A percentile compares a stretch with the other conserved stretches of the same genome.
These are phyloP conservation scores for Clonostachys solani DNA, from an alignment of 2,329 filamentous ascomycete genomes.

Conservation along the genomic window DNA sequence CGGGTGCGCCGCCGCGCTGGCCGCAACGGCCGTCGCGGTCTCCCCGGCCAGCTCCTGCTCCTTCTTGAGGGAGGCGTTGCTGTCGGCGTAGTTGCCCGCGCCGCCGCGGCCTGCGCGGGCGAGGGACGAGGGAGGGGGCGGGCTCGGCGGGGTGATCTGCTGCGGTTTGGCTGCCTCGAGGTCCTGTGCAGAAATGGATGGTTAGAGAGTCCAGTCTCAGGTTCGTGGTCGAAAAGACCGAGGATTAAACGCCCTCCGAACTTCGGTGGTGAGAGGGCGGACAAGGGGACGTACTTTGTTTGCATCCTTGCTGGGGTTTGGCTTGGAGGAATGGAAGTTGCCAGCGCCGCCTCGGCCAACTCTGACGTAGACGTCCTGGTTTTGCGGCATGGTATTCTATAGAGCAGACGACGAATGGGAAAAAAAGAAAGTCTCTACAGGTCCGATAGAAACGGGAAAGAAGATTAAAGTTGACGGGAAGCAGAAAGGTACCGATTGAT, in stretches of 20 bases:
- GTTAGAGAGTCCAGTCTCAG: not conserved
- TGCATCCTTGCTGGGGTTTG: constrained; percentile 35
- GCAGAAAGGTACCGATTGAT: too few species aligned
- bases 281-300: constrained; percentile 16
- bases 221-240: too few species aligned
- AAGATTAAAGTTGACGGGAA: too few species aligned
- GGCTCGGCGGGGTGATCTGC: not conserved
- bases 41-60: constrained; percentile 1
- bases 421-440: too few species aligned
- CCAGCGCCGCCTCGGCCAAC: constrained; percentile 61
- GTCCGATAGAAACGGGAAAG: too few species aligned
- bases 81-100: constrained; percentile 53
- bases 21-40: not conserved
- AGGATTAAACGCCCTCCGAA: too few species aligned
- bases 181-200: not conserved
- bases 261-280: not conserved
- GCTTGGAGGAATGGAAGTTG: constrained; percentile 53
- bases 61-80: not conserved
- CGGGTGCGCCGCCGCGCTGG: constrained; percentile 1
- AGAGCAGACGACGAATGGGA: too few species aligned
- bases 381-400: constrained; percentile 1
- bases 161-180: not conserved
- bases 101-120: constrained; percentile 51
- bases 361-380: constrained; percentile 39
- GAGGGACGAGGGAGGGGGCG: not conserved